These are phyloP conservation scores for Letharia lupina DNA, from an alignment of 495 filamentous ascomycete species.

Conservation along the genomic window DNA sequence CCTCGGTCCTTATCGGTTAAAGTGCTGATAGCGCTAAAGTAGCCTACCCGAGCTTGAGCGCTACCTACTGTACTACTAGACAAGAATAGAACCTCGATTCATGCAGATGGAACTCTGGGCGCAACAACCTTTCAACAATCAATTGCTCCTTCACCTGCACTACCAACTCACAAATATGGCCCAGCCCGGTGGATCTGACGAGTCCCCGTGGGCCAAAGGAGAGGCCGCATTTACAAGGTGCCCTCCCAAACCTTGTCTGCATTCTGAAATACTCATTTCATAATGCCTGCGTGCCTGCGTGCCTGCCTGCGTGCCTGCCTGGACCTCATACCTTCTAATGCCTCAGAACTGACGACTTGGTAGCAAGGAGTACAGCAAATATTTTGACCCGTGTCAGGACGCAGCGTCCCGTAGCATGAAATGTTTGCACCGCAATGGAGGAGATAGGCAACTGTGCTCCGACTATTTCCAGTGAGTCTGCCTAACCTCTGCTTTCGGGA, in stretches of 20 bases:
- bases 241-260: neutral
- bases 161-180: slow-evolving; percentile 11
- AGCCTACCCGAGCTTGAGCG: neutral
- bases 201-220: slow-evolving; percentile 23
- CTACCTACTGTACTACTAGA: neutral
- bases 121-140: neutral
- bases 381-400: slow-evolving; percentile 89
- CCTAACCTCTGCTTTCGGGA: neutral
- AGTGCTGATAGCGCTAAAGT: slow-evolving; percentile 1
- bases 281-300: neutral
- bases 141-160: neutral
- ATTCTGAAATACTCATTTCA: neutral
- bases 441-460: slow-evolving; percentile 73
- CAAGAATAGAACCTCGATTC: neutral
- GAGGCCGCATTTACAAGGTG: slow-evolving; percentile 24
- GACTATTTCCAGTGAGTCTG: slow-evolving; percentile 84
- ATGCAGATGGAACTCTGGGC: neutral
- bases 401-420: slow-evolving; percentile 77
- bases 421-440: slow-evolving; percentile 80
- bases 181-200: slow-evolving; percentile 5
- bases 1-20: neutral
- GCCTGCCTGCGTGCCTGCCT: neutral
- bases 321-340: neutral
- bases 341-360: slow-evolving; percentile 11
- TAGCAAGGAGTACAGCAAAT: slow-evolving; percentile 79